Percentiles rank a stretch among this genome's conserved stretches.
Evolutionary conservation across 2,329 filamentous ascomycete genomes (phyloP).

Genomic region (Biscogniauxia sp.): DNA sequence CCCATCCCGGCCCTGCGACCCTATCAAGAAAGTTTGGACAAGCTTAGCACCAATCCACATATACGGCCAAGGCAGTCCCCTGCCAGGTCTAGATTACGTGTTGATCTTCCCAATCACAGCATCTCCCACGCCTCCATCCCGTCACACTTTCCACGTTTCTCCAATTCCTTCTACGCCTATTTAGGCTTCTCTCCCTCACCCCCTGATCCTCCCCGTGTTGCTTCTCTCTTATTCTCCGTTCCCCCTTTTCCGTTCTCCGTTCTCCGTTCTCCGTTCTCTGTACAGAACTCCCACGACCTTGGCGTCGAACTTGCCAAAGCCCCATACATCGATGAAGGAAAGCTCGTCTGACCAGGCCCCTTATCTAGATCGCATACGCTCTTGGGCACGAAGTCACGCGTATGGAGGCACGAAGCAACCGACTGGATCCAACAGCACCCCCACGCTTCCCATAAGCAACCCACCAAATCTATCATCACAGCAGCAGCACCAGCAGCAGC

Average conservation of each 20-base stretch:
- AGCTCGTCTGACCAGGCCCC: slow-evolving; percentile 48
- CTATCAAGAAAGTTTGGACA: slow-evolving; percentile 1
- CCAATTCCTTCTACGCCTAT: slow-evolving; percentile 22
- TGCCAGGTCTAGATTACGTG: slow-evolving; percentile 18
- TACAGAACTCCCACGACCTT: slow-evolving; percentile 29
- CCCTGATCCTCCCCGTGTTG: slow-evolving; percentile 8
- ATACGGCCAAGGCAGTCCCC: slow-evolving; percentile 11
- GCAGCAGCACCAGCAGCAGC: slow-evolving; percentile 3
- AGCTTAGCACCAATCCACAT: slow-evolving; percentile 13
- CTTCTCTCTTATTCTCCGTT: neutral
- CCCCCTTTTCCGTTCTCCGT: slow-evolving; percentile 10
- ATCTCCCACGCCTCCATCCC: slow-evolving; percentile 14
- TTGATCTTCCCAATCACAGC: slow-evolving; percentile 19
- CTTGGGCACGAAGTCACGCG: slow-evolving; percentile 53
- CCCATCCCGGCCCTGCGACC: neutral
- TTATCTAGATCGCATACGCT: slow-evolving; percentile 56
- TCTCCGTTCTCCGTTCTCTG: slow-evolving; percentile 16
- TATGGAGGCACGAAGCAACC: slow-evolving; percentile 50
- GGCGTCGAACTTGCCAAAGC: slow-evolving; percentile 35
- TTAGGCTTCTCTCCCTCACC: slow-evolving; percentile 20
- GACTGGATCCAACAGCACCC: slow-evolving; percentile 36
- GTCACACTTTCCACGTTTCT: slow-evolving; percentile 5
- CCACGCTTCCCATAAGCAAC: slow-evolving; percentile 40
- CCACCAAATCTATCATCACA: slow-evolving; percentile 22
- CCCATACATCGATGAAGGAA: slow-evolving; percentile 58